Evolutionary conservation across 2,329 filamentous ascomycete genomes (phyloP).

Genomic region (Aspergillus proliferans): DNA sequence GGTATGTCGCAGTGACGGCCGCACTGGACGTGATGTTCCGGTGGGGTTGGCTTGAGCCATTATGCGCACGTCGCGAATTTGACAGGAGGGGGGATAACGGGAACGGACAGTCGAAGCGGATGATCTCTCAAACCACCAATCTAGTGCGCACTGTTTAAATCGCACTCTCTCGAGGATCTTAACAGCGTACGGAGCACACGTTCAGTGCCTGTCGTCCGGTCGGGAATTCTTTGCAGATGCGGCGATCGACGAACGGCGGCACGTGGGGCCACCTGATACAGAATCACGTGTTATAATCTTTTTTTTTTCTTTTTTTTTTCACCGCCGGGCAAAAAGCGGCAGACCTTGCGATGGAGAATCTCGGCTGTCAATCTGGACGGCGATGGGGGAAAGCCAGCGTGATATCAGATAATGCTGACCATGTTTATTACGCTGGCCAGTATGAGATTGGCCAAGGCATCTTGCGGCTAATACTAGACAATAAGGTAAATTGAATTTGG

Average conservation of each 20-base stretch:
- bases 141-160: background rate
- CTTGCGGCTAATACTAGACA: background rate
- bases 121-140: background rate
- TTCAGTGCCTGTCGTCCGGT: background rate
- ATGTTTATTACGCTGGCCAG: background rate
- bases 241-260: background rate
- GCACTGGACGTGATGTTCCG: constrained; percentile 23
- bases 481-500: background rate
- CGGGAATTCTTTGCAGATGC: constrained; percentile 1
- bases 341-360: background rate
- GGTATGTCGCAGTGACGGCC: constrained; percentile 39
- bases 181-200: background rate
- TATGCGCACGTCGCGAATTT: constrained; percentile 2
- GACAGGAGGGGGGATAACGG: background rate
- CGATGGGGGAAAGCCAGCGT: background rate
- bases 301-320: background rate
- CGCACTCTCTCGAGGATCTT: background rate
- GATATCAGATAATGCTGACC: background rate
- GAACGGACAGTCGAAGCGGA: background rate
- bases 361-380: background rate
- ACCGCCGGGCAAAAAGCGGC: constrained; percentile 1
- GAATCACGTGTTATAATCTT: background rate
- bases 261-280: background rate
- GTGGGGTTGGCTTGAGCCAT: constrained; percentile 27
- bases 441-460: background rate